These are phyloP conservation scores for Alternaria consortialis DNA, from an alignment of 2,329 filamentous ascomycete genomes.

Conservation along the genomic window DNA sequence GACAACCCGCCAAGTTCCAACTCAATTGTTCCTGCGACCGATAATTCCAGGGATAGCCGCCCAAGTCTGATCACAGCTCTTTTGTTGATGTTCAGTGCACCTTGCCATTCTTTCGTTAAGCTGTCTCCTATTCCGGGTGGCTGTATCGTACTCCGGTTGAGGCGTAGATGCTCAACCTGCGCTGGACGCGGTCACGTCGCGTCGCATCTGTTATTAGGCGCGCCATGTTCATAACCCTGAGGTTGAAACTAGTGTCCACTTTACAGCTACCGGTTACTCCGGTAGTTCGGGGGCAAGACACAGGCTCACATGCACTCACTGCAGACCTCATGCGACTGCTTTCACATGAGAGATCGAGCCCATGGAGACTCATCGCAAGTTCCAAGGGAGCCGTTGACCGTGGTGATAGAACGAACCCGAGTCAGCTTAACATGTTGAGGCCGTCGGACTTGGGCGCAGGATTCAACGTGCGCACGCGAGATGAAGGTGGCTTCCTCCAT, in stretches of 20 bases:
- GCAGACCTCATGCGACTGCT: background rate
- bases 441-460: background rate
- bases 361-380: background rate
- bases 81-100: background rate
- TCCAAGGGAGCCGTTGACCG: background rate
- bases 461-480: background rate
- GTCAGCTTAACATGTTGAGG: background rate
- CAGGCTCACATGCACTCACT: background rate
- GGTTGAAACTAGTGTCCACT: background rate
- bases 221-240: background rate
- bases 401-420: background rate
- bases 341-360: background rate
- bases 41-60: background rate
- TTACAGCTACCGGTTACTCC: slow-evolving; percentile 13
- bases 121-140: background rate
- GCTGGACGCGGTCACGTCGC: background rate
- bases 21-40: slow-evolving; percentile 1
- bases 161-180: background rate
- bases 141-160: background rate
- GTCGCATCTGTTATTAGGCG: background rate
- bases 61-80: slow-evolving; percentile 4
- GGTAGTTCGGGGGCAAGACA: slow-evolving; percentile 2
- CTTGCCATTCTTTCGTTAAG: background rate
- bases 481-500: background rate
- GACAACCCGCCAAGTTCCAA: slow-evolving; percentile 4